phyloP scores from a whole-genome alignment of 352 stramenopile genomes.

The Phytophthora sansomeana region DNA sequence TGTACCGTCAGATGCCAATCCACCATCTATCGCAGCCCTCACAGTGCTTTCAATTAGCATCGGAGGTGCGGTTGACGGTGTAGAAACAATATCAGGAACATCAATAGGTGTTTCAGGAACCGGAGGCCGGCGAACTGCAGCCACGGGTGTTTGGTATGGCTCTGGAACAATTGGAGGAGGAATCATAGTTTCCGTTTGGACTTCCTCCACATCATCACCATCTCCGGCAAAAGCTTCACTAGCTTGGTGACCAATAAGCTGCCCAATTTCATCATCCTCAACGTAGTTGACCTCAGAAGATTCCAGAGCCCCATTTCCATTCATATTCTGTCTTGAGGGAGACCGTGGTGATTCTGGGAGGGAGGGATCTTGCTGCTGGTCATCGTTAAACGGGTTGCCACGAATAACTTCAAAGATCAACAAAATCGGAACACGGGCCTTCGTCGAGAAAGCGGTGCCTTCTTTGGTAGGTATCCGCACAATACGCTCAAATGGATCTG shows the following conservation, averaged over 20 bases:
- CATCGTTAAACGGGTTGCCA: slow-evolving; percentile 67
- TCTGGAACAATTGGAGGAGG: slow-evolving; percentile 18
- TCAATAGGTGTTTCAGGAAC: slow-evolving; percentile 80
- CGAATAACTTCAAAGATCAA: slow-evolving; percentile 91
- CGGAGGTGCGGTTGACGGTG: slow-evolving; percentile 49
- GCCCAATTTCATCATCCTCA: slow-evolving; percentile 82
- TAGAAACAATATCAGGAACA: slow-evolving; percentile 59
- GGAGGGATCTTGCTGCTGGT: slow-evolving; percentile 47
- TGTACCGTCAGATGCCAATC: slow-evolving; percentile 1
- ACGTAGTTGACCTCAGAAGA: slow-evolving; percentile 71
- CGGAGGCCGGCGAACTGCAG: slow-evolving; percentile 27
- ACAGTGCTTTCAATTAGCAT: slow-evolving; percentile 29
- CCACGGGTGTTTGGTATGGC: slow-evolving; percentile 24
- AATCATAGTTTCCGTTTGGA: slow-evolving; percentile 15
- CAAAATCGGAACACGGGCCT: slow-evolving; percentile 87
- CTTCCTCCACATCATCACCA: slow-evolving; percentile 43
- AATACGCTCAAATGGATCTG: slow-evolving; percentile 89
- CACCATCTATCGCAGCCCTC: slow-evolving; percentile 1
- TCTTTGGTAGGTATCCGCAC: slow-evolving; percentile 86
- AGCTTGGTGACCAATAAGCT: slow-evolving; percentile 75
- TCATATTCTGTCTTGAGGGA: slow-evolving; percentile 44
- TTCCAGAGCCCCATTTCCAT: slow-evolving; percentile 49
- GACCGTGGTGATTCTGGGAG: slow-evolving; percentile 61
- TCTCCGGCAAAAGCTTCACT: slow-evolving; percentile 60
- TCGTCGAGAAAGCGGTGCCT: slow-evolving; percentile 89